Base-by-base conservation (phyloP, 2,329 filamentous ascomycete genomes). In the Stagonosporopsis rhizophila region DNA sequence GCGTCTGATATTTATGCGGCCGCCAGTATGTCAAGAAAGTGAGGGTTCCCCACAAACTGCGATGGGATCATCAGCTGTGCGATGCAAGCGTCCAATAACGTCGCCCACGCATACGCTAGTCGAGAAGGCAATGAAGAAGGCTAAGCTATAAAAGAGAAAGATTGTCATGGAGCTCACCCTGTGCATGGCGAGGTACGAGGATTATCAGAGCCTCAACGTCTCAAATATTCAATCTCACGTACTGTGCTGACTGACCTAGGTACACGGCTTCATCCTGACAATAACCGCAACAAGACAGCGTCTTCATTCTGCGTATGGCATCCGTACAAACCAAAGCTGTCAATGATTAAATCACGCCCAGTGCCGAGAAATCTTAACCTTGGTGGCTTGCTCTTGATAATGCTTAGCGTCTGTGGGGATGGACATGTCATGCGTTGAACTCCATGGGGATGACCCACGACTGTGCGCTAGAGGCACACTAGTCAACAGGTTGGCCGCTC, bases 331-430 rank as follows among this genome's bases (percentile, higher is more conserved):
- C 32, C 12, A 38, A 7, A 48, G 15, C 15, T 15, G 42, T 14
- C 4, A 23, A 28, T n/a, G 17, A 17, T 22, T 37, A 12, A 44
- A 17, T 17, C 23, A 52, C 48, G 44, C 32, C 30, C 14, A 27
- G 17, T 6, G 44, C 38, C 30, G 11, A 57, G 44, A 22, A 34
- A 32, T 48, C 39, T 57, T 57, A 27, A 27, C n/a, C 17, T 7
- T 32, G 25, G 48, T 23, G 39, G 42, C 32, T 25, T 20, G 11
- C 32, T 44, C 37, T 47, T 57, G 32, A 23, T 23, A 20, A 11
- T 15, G 20, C 44, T 48, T 52, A 57, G 44, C 48, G 48, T 37
- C 15, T 46, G 37, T 25, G 25, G 47, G 14, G 52, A n/a, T 42
- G 19, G 6, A 37, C 46, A 47, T 39, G 47, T 51, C 42, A 38